Evolutionary conservation across 192 early-diverging fungal genomes (phyloP), one percentile per base, ranked within the genome.

Genomic region (Helicostylum pulchrum): DNA sequence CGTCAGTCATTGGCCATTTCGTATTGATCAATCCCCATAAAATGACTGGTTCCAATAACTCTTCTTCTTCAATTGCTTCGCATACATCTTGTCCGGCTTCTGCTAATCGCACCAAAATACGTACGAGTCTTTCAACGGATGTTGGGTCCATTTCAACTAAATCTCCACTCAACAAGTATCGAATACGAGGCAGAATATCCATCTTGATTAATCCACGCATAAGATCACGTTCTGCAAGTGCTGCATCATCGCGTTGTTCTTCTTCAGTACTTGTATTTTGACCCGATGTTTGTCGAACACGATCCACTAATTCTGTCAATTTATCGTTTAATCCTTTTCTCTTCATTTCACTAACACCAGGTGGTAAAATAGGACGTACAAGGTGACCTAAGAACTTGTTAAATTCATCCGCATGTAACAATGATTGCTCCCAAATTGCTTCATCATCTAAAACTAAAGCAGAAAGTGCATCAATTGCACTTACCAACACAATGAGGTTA

Each of bases 151-250:
- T 48, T 6, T 31, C 47, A 12, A 15, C 3, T 30, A 56, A 36
- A 19, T 47, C 45, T 43, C 79, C 66, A 1, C 74, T 73, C 14
- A 90, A 49, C 4, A 90, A 64, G 62, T 86, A 90, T 4, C 75
- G 67, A 15, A 88, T 48, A 23, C 87, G 78, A 20, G 75, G 68
- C 14, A 86, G 55, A 30, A 90, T 70, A 59, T 85, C 75, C 75
- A 86, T 88, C n/a, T 68, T 58, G 8, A 90, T 51, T n/a, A 90
- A 57, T 19, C 83, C 89, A 17, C 72, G 66, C 0, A 87, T 66
- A 0, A 83, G 66, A 64, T 90, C 87, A 32, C 67, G 72, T 26
- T 76, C 65, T 4, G 73, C 82, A 34, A 88, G 52, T 20, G 68
- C 65, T 7, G 73, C 78, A 64, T 86, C 80, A 23, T 59, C 47